Base-by-base conservation (phyloP, 2,329 filamentous ascomycete species). In the Aspergillus carbonarius region DNA sequence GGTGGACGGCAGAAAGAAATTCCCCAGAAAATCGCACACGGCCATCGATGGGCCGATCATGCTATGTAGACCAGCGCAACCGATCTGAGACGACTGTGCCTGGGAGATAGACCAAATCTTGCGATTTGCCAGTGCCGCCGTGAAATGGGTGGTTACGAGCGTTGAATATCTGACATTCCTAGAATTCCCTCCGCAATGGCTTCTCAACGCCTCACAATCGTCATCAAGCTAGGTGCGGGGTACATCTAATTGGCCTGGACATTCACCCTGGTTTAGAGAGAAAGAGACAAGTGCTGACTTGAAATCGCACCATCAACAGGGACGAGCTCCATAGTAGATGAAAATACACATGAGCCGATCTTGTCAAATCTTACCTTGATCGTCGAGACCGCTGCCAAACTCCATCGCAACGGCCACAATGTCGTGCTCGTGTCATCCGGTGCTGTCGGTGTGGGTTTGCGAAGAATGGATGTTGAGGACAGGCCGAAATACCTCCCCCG, bases 301-400 rank as follows among this genome's bases (percentile, higher is more conserved):
- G 30, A 55, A 18, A n/a, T 50, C 63, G 58, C 63, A 40, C n/a
- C 12, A 48, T 25, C 51, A 59, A 60, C 67, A 99, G 95, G 95
- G 69, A 98, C 95, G 48, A 97, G 92, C 76, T 98, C 95, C n/a
- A 98, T 99, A 67, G 93, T 99, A 64, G 92, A 98, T 78, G 95
- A 99, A 75, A 90, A 88, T 72, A 96, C 91, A 20, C 95, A 96
- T 78, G 91, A 97, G 72, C 95, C 95, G 3, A 85, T 97, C 35
- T 84, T 99, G 39, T 95, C 93, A 4, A 96, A 92, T 66, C 81
- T 99, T 57, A 93, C 90, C 60, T 82, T 93, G 60, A 97, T 99
- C 65, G 95, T 98, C 64, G 92, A 98, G 78, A 98, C 95, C 18
- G 92, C 92, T 13, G 89, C 93, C 55, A 90, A 88, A 71, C 82